phyloP scores from a whole-genome alignment of 1,284 basidiomycete genomes.

The Hemileia vastatrix region DNA sequence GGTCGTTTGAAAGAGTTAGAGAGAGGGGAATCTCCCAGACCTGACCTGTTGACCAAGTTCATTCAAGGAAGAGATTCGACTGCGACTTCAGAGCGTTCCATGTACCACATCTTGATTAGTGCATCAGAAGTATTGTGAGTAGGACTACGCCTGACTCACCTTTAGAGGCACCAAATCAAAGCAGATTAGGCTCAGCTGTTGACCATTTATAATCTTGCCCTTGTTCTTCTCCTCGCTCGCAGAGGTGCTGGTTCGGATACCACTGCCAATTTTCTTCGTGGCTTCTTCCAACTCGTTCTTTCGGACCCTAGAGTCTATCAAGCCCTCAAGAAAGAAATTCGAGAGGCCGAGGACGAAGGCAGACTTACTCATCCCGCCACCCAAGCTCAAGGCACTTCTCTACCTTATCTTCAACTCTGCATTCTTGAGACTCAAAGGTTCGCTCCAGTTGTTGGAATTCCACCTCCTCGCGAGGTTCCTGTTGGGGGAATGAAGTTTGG shows the following conservation, averaged over 20 bases:
- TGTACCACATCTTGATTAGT: no score
- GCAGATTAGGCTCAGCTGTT: background rate
- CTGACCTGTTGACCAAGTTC: no score
- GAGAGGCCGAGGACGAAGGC: conserved; percentile 27
- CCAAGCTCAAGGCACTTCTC: conserved; percentile 29
- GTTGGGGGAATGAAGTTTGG: conserved; percentile 26
- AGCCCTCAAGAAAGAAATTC: conserved; percentile 27
- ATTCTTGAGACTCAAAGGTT: conserved; percentile 33
- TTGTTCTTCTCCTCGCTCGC: background rate
- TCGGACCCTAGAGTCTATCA: conserved; percentile 27
- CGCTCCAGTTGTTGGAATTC: conserved; percentile 33
- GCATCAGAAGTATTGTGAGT: background rate
- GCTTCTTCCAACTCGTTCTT: conserved; percentile 31
- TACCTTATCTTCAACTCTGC: conserved; percentile 32
- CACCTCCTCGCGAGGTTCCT: conserved; percentile 30
- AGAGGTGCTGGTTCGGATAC: conserved; percentile 33
- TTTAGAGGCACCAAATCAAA: background rate
- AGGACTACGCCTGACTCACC: background rate
- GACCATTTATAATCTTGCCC: background rate
- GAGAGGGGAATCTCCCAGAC: no score
- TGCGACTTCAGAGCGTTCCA: no score
- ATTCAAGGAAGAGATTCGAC: no score
- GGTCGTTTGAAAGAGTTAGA: no score
- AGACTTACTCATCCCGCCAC: conserved; percentile 26
- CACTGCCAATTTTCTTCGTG: conserved; percentile 29